Conservation (phyloP, 1,284 basidiomycete genomes). For the Malassezia nana region DNA sequence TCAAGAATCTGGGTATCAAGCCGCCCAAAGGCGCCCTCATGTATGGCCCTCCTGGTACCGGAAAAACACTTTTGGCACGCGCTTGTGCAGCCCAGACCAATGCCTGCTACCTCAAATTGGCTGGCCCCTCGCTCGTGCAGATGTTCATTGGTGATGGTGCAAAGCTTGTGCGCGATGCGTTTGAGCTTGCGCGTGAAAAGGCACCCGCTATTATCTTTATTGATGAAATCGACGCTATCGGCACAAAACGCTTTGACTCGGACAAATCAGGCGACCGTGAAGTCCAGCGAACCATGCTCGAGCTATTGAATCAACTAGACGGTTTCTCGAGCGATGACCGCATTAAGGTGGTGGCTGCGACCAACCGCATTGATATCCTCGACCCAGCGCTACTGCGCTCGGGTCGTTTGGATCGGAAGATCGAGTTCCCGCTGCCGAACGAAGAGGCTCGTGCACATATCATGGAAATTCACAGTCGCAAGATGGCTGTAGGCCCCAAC, state of each 20-base stretch:
- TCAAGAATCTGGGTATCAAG: slow-evolving; percentile 69
- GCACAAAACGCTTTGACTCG: slow-evolving; percentile 97
- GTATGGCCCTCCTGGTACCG: slow-evolving; percentile 79
- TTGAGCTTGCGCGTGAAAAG: slow-evolving; percentile 92
- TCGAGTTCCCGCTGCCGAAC: slow-evolving; percentile 69
- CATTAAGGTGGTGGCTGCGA: slow-evolving; percentile 98
- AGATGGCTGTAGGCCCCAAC: slow-evolving; percentile 71
- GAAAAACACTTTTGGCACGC: slow-evolving; percentile 89
- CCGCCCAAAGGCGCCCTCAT: slow-evolving; percentile 69
- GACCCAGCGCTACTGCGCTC: slow-evolving; percentile 67
- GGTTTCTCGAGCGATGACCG: slow-evolving; percentile 80
- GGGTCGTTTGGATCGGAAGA: slow-evolving; percentile 66
- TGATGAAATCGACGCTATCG: slow-evolving; percentile 96
- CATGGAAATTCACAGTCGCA: slow-evolving; percentile 73
- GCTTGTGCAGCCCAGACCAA: slow-evolving; percentile 77
- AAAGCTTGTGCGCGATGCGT: slow-evolving; percentile 91
- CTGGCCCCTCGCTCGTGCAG: slow-evolving; percentile 66
- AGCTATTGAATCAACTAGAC: slow-evolving; percentile 80
- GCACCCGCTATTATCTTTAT: slow-evolving; percentile 98
- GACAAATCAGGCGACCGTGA: slow-evolving; percentile 96
- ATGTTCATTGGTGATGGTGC: slow-evolving; percentile 95
- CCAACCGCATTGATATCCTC: slow-evolving; percentile 96
- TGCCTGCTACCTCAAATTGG: slow-evolving; percentile 69
- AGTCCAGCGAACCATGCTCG: slow-evolving; percentile 98
- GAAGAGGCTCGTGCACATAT: slow-evolving; percentile 65